Conservation (phyloP, 345 rosid species). For the Citrus sinensis region DNA sequence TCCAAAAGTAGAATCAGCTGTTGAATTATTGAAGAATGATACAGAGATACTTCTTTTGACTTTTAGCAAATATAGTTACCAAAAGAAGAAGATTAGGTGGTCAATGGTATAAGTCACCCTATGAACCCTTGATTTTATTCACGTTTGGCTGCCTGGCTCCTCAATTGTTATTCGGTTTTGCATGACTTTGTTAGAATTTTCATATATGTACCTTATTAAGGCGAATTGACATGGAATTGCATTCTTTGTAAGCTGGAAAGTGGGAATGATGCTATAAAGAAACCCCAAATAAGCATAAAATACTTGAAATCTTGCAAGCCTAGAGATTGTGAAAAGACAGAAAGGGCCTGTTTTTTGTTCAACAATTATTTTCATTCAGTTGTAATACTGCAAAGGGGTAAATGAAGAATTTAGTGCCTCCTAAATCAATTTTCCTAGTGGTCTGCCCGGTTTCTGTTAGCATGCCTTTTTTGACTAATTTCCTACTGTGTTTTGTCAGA, state of each 20-base stretch:
- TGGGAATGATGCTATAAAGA: not conserved
- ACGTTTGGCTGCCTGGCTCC: not conserved
- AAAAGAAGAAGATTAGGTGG: not conserved
- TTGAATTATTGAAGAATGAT: not conserved
- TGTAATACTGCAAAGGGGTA: not conserved
- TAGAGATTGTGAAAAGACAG: not conserved
- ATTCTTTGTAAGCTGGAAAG: not conserved
- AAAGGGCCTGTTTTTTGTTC: not conserved
- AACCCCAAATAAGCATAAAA: not conserved
- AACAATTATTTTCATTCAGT: not conserved
- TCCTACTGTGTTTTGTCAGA: no score
- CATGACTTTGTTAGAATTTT: not conserved
- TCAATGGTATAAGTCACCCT: not conserved
- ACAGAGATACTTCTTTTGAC: not conserved
- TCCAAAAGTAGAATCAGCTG: not conserved
- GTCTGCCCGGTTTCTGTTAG: not conserved
- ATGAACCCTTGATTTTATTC: not conserved
- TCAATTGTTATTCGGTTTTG: not conserved
- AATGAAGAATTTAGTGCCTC: not conserved
- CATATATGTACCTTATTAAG: not conserved
- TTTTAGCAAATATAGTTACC: not conserved
- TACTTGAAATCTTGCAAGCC: not conserved
- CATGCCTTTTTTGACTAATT: not conserved
- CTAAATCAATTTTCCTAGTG: not conserved
- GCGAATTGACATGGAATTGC: no score